Evolutionary conservation across 2,329 filamentous ascomycete species (phyloP), one percentile per base, ranked within the genome.

Genomic region (Penicillium thymicola): DNA sequence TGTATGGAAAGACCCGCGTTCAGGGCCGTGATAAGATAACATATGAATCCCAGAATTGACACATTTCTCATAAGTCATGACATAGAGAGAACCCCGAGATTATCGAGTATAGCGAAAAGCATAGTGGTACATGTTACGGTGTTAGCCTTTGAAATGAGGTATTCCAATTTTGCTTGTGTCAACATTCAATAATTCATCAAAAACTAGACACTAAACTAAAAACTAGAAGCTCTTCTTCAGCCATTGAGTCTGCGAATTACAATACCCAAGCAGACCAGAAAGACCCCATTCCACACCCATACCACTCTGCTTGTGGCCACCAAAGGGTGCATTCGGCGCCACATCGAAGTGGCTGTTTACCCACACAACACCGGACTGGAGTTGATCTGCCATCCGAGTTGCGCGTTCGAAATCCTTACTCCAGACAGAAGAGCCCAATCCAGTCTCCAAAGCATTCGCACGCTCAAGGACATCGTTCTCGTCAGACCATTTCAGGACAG

Each of bases 291-390:
- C 81, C 53, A 73, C 72, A 0, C 81, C 81, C 1, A 82, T 63
- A 0, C 81, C 81, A 48, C 80, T 83, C 34, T 77, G 60, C 68
- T 84, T 83, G 62, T 80, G 76, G 0, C 82, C 81, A 0, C 78
- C 79, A 59, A 80, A 82, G 0, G 80, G 75, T 3, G 71, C 71
- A 25, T 52, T 52, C 0, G 68, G 67, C 14, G 54, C 46, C 1
- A 68, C 57, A 5, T 72, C 70, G 48, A 70, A 68, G 52, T 76
- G 73, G 11, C 68, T 67, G 54, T 88, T 87, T 61, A 87, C 80
- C 79, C 83, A 87, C 0, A 88, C 81, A 11, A 73, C 80, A 0
- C 85, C 85, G 0, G 82, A 79, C 62, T 85, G 79, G 11, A 88
- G 67, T 45, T 79, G 76, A 28, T 77, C 67, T 0, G 82, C 84